phyloP scores from a whole-genome alignment of 495 filamentous ascomycete species.

The Podospora pseudocomata region DNA sequence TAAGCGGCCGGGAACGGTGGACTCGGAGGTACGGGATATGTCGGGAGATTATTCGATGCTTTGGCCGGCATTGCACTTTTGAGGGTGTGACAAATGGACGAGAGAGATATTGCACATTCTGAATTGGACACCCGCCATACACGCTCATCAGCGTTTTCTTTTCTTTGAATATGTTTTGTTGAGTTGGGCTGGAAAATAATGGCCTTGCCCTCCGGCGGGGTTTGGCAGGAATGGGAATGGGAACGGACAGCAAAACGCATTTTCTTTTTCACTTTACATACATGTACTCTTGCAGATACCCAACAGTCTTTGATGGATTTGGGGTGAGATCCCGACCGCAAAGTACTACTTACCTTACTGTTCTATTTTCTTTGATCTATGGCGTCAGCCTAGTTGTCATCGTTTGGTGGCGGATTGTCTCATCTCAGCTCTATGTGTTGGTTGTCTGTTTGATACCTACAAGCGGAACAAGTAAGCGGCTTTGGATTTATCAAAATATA shows the following conservation, averaged over 20 bases:
- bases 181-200: background rate
- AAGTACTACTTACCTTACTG: background rate
- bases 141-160: conserved; percentile 5
- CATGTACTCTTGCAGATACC: background rate
- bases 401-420: no score
- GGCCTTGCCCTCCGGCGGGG: background rate
- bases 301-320: background rate
- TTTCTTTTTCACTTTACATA: background rate
- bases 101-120: background rate
- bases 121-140: background rate
- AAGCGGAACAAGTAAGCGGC: no score
- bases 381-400: no score
- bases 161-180: background rate
- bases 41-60: conserved; percentile 34
- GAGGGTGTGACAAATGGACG: background rate
- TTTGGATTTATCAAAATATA: no score
- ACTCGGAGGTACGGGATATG: conserved; percentile 21
- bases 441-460: no score
- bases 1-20: conserved; percentile 21
- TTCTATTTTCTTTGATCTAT: background rate
- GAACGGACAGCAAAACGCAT: conserved; percentile 12
- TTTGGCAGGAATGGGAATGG: background rate
- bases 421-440: no score
- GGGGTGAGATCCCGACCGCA: background rate
- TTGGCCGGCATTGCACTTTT: conserved; percentile 36